Evolutionary conservation across 2,329 filamentous ascomycete species (phyloP), one percentile per base, ranked within the genome.

Genomic region (Aaosphaeria arxii): DNA sequence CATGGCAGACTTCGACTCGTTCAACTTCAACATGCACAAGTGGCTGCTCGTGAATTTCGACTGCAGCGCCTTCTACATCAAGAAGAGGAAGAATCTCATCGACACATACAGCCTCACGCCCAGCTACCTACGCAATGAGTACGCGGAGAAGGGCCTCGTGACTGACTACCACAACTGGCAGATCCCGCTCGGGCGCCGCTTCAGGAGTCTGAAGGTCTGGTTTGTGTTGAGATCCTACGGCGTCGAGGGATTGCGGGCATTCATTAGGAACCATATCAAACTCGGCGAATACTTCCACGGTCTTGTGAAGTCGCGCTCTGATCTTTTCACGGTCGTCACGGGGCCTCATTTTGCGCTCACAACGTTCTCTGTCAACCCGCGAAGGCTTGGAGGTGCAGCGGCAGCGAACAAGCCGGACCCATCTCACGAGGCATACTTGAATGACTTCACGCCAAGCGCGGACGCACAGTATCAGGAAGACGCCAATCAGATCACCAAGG

Each of bases 161-260:
- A 96, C 90, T 28, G 92, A 97, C 71, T 96, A 96, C 75, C 84
- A 92, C 42, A 91, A 97, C 77, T 97, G 92, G 92, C 91, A 96
- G 73, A 95, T 97, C 61, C 91, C 92, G 0, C 84, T 97, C 0
- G 92, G 92, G 6, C 80, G 92, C 3, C 80, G 92, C 11, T 97
- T 97, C 79, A 82, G 92, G 51, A 84, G 87, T 3, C 74, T 97
- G 49, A 97, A 97, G 75, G 85, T 96, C 54, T 97, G 92, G 92
- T 96, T 96, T 66, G 91, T 97, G 6, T 75, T 96, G 60, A 80
- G 92, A 40, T 85, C 81, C 40, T 96, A 91, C 64, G 92, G 92
- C 0, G 74, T 95, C 44, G 77, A 78, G 30, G 92, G 91, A 0
- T 71, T 97, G 62, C 85, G 84, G 57, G 78, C 74, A 4, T 88